Percentiles rank a stretch among this genome's conserved stretches.
phyloP scores from a whole-genome alignment of 2,329 filamentous ascomycete genomes.

The Trichoderma atroviride region DNA sequence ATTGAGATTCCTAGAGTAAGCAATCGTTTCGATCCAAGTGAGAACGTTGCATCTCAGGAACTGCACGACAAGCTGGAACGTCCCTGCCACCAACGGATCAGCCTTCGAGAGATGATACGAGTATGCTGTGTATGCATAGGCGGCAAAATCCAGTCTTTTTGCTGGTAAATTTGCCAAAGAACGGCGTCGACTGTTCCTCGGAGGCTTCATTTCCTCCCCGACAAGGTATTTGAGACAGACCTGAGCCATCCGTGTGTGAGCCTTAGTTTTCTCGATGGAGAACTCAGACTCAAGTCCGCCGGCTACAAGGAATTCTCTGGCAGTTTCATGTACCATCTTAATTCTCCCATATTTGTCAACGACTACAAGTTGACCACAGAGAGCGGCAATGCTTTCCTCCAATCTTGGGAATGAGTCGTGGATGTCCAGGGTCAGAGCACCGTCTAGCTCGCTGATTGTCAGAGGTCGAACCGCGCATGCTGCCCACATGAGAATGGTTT shows the following conservation, averaged over 20 bases:
- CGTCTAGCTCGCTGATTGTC: constrained; percentile 39
- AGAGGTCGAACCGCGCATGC: constrained; percentile 41
- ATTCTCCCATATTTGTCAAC: constrained; percentile 39
- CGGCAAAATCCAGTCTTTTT: constrained; percentile 30
- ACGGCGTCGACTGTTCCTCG: constrained; percentile 31
- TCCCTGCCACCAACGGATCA: constrained; percentile 29
- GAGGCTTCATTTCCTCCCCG: constrained; percentile 41
- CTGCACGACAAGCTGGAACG: constrained; percentile 33
- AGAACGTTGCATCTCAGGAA: constrained; percentile 42
- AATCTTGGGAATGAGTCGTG: constrained; percentile 36
- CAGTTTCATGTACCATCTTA: constrained; percentile 45
- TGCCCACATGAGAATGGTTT: constrained; percentile 43
- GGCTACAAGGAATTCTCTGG: constrained; percentile 38
- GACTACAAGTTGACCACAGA: constrained; percentile 35
- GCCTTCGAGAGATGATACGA: constrained; percentile 41
- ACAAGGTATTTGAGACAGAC: constrained; percentile 41
- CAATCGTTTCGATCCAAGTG: constrained; percentile 41
- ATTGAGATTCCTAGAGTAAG: not conserved
- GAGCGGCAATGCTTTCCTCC: constrained; percentile 36
- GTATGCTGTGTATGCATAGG: constrained; percentile 39
- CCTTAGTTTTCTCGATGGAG: constrained; percentile 33
- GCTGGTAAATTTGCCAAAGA: constrained; percentile 13
- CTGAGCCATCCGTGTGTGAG: constrained; percentile 40
- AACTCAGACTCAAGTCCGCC: constrained; percentile 33
- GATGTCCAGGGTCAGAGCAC: too few species aligned